These are phyloP conservation scores for Papiliotrema laurentii DNA, from an alignment of 1,284 basidiomycete species.

Conservation along the genomic window DNA sequence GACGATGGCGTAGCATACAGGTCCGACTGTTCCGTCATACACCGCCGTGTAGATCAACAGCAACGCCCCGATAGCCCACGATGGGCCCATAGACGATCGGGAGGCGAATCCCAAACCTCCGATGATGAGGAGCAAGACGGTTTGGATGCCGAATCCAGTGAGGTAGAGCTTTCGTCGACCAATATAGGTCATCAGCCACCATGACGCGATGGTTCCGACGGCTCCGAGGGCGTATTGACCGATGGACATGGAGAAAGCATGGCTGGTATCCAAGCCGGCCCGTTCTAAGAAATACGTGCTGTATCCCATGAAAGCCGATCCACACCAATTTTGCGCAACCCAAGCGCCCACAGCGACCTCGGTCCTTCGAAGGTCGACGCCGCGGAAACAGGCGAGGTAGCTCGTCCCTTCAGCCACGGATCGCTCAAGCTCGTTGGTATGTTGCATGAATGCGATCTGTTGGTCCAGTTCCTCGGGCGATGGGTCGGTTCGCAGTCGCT, in stretches of 20 bases:
- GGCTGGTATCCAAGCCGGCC: slow-evolving; percentile 36
- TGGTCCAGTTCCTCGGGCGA: slow-evolving; percentile 6
- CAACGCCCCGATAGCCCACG: slow-evolving; percentile 48
- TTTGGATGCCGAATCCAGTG: slow-evolving; percentile 49
- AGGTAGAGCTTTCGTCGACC: slow-evolving; percentile 51
- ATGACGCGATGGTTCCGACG: slow-evolving; percentile 42
- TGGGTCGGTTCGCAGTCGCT: slow-evolving; percentile 10
- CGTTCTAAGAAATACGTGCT: slow-evolving; percentile 41
- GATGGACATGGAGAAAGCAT: slow-evolving; percentile 39
- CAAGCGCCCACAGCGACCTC: slow-evolving; percentile 17
- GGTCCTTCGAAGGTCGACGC: slow-evolving; percentile 32
- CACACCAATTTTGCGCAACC: slow-evolving; percentile 38
- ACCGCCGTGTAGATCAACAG: slow-evolving; percentile 49
- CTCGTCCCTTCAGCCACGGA: slow-evolving; percentile 27
- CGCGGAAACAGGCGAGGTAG: slow-evolving; percentile 46
- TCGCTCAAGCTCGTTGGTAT: slow-evolving; percentile 29
- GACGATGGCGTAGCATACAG: slow-evolving; percentile 46
- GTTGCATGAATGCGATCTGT: slow-evolving; percentile 26
- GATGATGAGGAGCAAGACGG: slow-evolving; percentile 50
- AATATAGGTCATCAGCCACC: slow-evolving; percentile 45
- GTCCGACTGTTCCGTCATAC: slow-evolving; percentile 45
- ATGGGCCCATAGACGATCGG: slow-evolving; percentile 15
- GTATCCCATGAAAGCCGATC: slow-evolving; percentile 30
- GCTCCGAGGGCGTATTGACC: slow-evolving; percentile 38
- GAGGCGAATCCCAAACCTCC: slow-evolving; percentile 49